Percentiles rank a stretch among this genome's conserved stretches.
Evolutionary conservation across 2,329 filamentous ascomycete species (phyloP).

Genomic region (Fusarium multiceps): DNA sequence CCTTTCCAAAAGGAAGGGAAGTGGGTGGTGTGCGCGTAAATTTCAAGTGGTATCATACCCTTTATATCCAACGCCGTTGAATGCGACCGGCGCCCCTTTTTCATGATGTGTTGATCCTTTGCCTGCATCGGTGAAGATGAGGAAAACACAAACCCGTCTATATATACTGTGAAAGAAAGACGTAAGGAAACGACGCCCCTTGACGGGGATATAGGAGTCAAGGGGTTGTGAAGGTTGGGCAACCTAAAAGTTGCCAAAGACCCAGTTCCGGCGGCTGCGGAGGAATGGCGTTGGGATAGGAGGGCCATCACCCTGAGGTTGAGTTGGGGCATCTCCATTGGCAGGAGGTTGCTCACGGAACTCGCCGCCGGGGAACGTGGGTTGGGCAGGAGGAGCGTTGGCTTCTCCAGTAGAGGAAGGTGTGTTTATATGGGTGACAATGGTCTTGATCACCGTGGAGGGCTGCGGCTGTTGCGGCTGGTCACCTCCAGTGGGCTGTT

Average conservation of each 20-base stretch:
- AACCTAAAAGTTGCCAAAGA: conserved; percentile 39
- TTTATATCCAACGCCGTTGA: conserved; percentile 46
- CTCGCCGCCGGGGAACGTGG: conserved; percentile 40
- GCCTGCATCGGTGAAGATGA: conserved; percentile 16
- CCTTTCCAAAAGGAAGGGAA: not conserved
- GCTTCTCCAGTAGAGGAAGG: conserved; percentile 13
- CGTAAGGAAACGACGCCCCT: conserved; percentile 23
- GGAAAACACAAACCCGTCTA: conserved; percentile 23
- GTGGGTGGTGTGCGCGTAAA: conserved; percentile 11
- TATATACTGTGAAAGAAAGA: conserved; percentile 29
- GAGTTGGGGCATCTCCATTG: conserved; percentile 12
- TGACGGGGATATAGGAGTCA: conserved; percentile 7
- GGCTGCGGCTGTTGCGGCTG: conserved; percentile 20
- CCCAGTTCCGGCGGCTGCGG: conserved; percentile 42
- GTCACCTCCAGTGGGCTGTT: conserved; percentile 14
- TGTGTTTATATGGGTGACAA: conserved; percentile 32
- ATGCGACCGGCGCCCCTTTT: conserved; percentile 42
- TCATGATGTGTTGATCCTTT: conserved; percentile 14
- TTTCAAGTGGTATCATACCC: conserved; percentile 41
- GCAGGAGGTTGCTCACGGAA: conserved; percentile 37
- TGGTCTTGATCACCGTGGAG: conserved; percentile 34
- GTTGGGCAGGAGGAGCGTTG: conserved; percentile 5
- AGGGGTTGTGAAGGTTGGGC: not conserved
- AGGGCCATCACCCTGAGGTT: conserved; percentile 17
- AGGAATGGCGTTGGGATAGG: conserved; percentile 39